Evolutionary conservation across 129 eudicot genomes (phyloP).

Genomic region (Artemisia annua): DNA sequence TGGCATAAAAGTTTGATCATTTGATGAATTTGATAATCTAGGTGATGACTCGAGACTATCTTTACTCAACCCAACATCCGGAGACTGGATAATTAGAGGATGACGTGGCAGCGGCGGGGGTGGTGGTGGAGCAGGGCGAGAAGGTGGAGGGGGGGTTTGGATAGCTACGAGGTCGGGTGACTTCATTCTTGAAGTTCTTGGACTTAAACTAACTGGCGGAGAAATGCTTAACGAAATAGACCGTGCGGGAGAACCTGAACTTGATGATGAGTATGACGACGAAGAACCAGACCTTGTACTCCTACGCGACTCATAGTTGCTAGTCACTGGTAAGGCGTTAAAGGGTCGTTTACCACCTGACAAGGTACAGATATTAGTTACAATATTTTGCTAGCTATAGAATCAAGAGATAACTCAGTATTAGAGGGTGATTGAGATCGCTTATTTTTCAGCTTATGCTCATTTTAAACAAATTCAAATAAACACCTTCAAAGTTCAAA

Average conservation of each 20-base stretch:
- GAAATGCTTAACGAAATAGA: slow-evolving; percentile 65
- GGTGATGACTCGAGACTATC: slow-evolving; percentile 58
- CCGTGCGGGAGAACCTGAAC: slow-evolving; percentile 58
- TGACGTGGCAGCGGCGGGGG: slow-evolving; percentile 22
- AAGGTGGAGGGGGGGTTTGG: slow-evolving; percentile 43
- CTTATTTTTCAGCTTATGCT: too few relatives aligned
- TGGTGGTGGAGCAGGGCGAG: slow-evolving; percentile 39
- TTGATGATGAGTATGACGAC: slow-evolving; percentile 54
- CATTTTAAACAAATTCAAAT: too few relatives aligned
- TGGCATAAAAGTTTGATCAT: slow-evolving; percentile 33
- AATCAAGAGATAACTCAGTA: too few relatives aligned
- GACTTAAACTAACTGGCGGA: slow-evolving; percentile 62
- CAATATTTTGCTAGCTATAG: too few relatives aligned
- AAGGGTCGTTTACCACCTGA: too few relatives aligned
- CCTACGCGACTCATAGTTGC: slow-evolving; percentile 29
- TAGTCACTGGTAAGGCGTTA: slow-evolving; percentile 18
- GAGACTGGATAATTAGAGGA: slow-evolving; percentile 24
- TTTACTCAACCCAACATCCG: slow-evolving; percentile 47
- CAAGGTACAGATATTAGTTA: too few relatives aligned
- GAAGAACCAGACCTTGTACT: slow-evolving; percentile 43
- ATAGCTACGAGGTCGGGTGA: slow-evolving; percentile 66
- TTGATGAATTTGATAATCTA: slow-evolving; percentile 42
- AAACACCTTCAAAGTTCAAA: too few relatives aligned
- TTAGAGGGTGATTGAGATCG: too few relatives aligned
- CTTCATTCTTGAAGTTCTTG: slow-evolving; percentile 51